Evolutionary conservation across 129 eudicot genomes (phyloP).

Genomic region (Ambrosia trifida): DNA sequence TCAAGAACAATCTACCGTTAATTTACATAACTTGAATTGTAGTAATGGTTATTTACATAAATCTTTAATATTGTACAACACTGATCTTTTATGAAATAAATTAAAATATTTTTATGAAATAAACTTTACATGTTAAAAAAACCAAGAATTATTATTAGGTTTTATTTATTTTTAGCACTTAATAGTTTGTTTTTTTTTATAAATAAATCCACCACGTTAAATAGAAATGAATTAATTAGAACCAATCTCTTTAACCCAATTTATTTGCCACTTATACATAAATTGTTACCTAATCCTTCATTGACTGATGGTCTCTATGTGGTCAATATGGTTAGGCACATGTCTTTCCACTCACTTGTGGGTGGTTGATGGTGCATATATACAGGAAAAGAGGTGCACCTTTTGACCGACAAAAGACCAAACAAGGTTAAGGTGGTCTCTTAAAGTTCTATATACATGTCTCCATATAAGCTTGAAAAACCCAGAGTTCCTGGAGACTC

Average conservation of each 20-base stretch:
- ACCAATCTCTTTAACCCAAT: not conserved
- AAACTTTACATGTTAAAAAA: too few species aligned
- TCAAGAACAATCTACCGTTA: too few species aligned
- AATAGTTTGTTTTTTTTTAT: too few species aligned
- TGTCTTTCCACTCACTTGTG: slow-evolving; percentile 23
- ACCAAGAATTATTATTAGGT: too few species aligned
- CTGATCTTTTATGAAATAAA: too few species aligned
- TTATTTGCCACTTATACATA: not conserved
- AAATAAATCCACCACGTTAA: too few species aligned
- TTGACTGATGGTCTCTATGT: not conserved
- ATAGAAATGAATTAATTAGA: too few species aligned
- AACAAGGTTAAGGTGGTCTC: slow-evolving; percentile 31
- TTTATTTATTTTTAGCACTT: too few species aligned
- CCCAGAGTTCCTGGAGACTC: slow-evolving; percentile 27
- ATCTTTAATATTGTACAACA: too few species aligned
- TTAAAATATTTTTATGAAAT: too few species aligned
- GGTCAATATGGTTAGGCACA: slow-evolving; percentile 10
- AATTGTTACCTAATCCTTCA: slow-evolving; percentile 19
- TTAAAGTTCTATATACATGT: slow-evolving; percentile 23
- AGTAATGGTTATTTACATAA: too few species aligned
- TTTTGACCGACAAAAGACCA: slow-evolving; percentile 37
- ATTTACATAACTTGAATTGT: too few species aligned
- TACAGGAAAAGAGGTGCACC: slow-evolving; percentile 40
- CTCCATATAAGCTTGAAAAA: slow-evolving; percentile 32
- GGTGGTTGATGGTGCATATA: slow-evolving; percentile 43